Conservation (phyloP, 495 filamentous ascomycete species). For the Usnea hakonensis region DNA sequence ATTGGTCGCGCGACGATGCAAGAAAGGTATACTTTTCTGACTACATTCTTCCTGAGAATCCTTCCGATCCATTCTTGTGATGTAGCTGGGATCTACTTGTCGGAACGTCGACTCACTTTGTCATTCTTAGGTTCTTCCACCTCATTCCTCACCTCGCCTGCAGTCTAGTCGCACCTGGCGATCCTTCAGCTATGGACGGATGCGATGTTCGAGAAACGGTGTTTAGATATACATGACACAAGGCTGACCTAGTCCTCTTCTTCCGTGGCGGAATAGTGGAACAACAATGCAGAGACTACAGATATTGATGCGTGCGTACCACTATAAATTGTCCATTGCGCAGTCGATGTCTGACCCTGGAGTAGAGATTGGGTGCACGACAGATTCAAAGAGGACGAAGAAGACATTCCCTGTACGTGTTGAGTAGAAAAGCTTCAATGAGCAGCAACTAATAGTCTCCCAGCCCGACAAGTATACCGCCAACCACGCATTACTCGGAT, state of each 20-base stretch:
- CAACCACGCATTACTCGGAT: constrained; percentile 31
- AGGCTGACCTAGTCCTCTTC: constrained; percentile 49
- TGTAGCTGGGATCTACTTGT: neutral
- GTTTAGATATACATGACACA: constrained; percentile 44
- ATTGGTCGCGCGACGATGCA: constrained; percentile 66
- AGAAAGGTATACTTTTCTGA: constrained; percentile 57
- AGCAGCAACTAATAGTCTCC: constrained; percentile 17
- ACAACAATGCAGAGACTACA: constrained; percentile 46
- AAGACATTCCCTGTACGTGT: constrained; percentile 40
- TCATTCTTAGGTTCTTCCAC: constrained; percentile 31
- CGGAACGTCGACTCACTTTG: constrained; percentile 3
- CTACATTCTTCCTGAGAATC: constrained; percentile 14
- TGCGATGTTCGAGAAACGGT: constrained; percentile 31
- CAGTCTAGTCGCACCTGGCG: constrained; percentile 21
- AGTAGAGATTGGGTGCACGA: constrained; percentile 86
- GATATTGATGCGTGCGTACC: constrained; percentile 48
- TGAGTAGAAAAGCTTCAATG: constrained; percentile 1
- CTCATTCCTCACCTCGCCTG: constrained; percentile 30
- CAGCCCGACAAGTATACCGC: constrained; percentile 33
- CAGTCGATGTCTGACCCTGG: constrained; percentile 19
- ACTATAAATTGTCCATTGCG: neutral
- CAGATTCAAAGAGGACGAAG: constrained; percentile 63
- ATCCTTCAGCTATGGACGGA: constrained; percentile 28
- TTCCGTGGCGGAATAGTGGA: constrained; percentile 41
- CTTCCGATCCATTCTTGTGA: neutral